Evolutionary conservation across 192 early-diverging fungal genomes (phyloP), one percentile per base, ranked within the genome.

Genomic region (Phlyctochytrium bullatum): DNA sequence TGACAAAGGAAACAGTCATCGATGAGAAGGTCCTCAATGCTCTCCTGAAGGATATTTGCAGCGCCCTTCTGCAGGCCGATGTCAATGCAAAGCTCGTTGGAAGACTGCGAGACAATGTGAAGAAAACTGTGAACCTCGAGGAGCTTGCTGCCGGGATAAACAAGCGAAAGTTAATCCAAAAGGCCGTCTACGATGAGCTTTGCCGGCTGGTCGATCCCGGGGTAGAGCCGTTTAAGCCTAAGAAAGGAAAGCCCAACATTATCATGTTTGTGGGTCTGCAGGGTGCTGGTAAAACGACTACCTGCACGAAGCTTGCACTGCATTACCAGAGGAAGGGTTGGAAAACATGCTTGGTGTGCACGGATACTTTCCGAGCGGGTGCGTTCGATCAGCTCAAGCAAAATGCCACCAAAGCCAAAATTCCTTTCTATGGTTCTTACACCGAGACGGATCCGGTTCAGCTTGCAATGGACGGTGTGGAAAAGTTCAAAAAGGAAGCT

Each of bases 371-470:
- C 80, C 91, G 96, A 75, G 96, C 96, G 50, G 96, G 96, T 80
- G 96, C 96, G 16, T 97, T 97, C 75, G 96, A 98, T 80, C 96
- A 98, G 82, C 84, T 98, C 66, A 97, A 94, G 79, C 96, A 98
- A 73, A 98, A 98, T 64, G 94, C 96, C 16, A 92, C 95, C 25
- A 92, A 96, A 63, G 96, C 94, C n/a, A 93, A 96, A 61, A 95
- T 98, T 56, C 95, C 95, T 51, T 98, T 90, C 75, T 98, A 93
- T 71, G 92, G 92, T 67, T 88, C 90, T 70, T 98, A 97, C 73
- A 91, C 83, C 24, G 96, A 98, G 75, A 88, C 88, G 0, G 95
- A 98, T 74, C 95, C 96, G 0, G 96, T 95, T 30, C 83, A 86
- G 56, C 86, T 98, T 40, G 96, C 96, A 0, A 69, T 81, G 59